Evolutionary conservation across 2,329 filamentous ascomycete species (phyloP), one percentile per base, ranked within the genome.

Genomic region (Lanzia echinophila): DNA sequence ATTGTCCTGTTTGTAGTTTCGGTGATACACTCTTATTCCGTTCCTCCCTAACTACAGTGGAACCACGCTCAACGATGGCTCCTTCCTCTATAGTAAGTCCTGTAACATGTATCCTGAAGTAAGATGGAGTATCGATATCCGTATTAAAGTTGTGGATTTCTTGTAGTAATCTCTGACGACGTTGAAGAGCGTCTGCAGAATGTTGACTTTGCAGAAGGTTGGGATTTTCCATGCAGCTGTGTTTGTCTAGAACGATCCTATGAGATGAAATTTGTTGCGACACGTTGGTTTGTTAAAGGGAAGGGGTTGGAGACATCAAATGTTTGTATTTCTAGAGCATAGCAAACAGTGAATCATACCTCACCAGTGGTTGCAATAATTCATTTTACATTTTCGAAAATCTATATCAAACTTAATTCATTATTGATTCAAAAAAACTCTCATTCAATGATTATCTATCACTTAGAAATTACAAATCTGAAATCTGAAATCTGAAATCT

Each of bases 101-200:
- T 20, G 50, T 48, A 11, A 53, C 31, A 8, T 53, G 36, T 20
- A 53, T 28, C 28, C 28, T 53, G 20, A 48, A 34, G 17, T 48
- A 24, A 2, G 12, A 6, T 8, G 44, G 50, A 13, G 36, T 53
- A 6, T 48, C 15, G 10, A 1, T n/a, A n/a, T 48, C 19, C 4
- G 28, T 24, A 12, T 53, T 53, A 12, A 31, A 53, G 20, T 48
- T 33, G 6, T 19, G 33, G 19, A 53, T 48, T 11, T 42, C 24
- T 17, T 19, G 15, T 12, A 53, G 34, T 7, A 53, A 15, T 6
- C 17, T 28, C 17, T 48, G 34, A 10, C 36, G 28, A 12, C 20
- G 32, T 6, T 34, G n/a, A 34, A 22, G 15, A 11, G 34, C 43
- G 5, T 6, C 32, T 32, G 33, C 12, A 32, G 50, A 6, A 12